Base-by-base conservation (phyloP, 2,329 filamentous ascomycete genomes). In the Alternaria sp. region DNA sequence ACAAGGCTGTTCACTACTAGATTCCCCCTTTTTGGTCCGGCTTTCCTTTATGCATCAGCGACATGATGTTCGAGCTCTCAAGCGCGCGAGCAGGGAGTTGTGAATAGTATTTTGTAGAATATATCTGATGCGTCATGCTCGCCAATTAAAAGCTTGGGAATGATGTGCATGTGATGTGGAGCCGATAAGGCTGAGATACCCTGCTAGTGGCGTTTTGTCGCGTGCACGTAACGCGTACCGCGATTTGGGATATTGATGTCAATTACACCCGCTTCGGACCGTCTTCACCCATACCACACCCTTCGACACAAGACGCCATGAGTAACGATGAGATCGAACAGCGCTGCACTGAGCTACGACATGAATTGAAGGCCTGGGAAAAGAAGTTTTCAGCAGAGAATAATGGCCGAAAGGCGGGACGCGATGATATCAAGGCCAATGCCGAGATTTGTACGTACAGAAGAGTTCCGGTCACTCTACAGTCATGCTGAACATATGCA, bases 1-100 rank as follows among this genome's bases (percentile, higher is more conserved):
- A 89, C 75, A 95, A 97, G 86, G 90, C 95, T 69, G 97, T 99
- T 80, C 95, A 99, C 85, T 96, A 91, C 82, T 99, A 78, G 73
- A 70, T 73, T 70, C 68, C 62, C 59, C 51, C 61, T 67, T 70
- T 62, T 70, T 69, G 60, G 62, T 65, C 65, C 63, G 58, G 61
- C 64, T 68, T 66, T 72, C 64, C 57, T 68, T 71, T 71, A 59
- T 69, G 73, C 71, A 77, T 76, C 66, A 76, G 73, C 72, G 73
- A 63, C 71, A 70, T 73, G 65, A 70, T 66, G 64, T 69, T 73
- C 64, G 65, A 70, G 71, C 75, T 73, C 69, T 67, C 70, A 60
- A 75, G 71, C 55, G 30, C 38, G 43, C 67, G 70, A 62, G 59
- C 55, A 41, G 65, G 72, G 73, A 75, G 72, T 77, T 78, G 74